Evolutionary conservation across 169 alveolate species (phyloP), one percentile per base, ranked within the genome.

Genomic region (Cryptosporidium ryanae): DNA sequence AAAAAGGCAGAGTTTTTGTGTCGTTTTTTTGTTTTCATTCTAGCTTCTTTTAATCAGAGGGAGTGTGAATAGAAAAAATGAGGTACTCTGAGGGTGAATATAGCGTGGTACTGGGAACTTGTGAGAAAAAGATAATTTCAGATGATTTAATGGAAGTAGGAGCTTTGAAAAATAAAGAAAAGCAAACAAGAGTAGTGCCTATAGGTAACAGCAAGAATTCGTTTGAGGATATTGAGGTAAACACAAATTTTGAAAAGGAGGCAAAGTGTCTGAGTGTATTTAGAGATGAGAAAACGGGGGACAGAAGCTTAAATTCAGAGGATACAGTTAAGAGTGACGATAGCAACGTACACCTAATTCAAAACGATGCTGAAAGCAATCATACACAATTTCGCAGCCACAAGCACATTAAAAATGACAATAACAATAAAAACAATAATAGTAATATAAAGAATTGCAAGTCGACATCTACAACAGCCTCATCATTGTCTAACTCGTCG

Each of bases 131-230:
- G 15, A 34, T 59, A 12, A 25, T 59, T 2, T 21, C 15, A 21
- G 71, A 76, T 38, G 71, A 57, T 43, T 76, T 55, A 5, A 38
- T 76, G 71, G 48, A 38, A 44, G 23, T 59, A 27, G 25, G 1
- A 12, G 63, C 25, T 59, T 17, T 63, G 13, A 61, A 15, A 70
- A 32, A 38, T 27, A 34, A 31, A 6, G 83, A 59, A 38, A 76
- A 76, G 21, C 76, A 76, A 32, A 76, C 87, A 31, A 54, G 87
- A 34, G 87, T 76, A 29, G 71, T 76, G 10, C 71, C 64, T 32
- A 76, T 76, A 34, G 87, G 59, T 25, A 57, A 34, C 38, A 55
- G 23, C 25, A 27, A 25, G 18, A 63, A 12, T 15, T 59, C 59
- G 1, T 44, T 63, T 3, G 44, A 61, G 1, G 71, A 61, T 5